phyloP scores from a whole-genome alignment of 2,329 filamentous ascomycete species.

The Sporothrix mexicana region DNA sequence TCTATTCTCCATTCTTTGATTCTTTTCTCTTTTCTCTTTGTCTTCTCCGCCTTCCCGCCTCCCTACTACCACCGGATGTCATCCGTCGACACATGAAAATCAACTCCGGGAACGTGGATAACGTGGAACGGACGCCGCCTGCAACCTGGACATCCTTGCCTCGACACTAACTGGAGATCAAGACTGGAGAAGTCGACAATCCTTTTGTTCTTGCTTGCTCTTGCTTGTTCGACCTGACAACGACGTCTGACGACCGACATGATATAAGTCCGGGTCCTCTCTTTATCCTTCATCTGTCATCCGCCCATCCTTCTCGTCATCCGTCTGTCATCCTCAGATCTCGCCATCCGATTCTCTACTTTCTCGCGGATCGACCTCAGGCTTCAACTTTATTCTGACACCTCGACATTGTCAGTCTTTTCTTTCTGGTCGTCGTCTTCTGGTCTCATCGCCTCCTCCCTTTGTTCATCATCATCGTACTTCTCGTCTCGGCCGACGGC shows the following conservation, averaged over 20 bases:
- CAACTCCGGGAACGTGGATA: not conserved
- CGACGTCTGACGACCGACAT: not conserved
- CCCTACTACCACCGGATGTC: not conserved
- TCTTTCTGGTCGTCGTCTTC: not conserved
- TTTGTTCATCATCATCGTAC: not conserved
- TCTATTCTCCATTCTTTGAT: not conserved
- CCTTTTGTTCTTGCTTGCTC: no score
- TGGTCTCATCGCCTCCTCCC: not conserved
- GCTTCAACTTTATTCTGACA: constrained; percentile 6
- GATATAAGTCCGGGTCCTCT: not conserved
- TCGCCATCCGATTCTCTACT: not conserved
- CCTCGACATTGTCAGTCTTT: not conserved
- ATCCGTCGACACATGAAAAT: not conserved
- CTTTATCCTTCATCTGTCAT: not conserved
- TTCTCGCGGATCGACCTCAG: not conserved
- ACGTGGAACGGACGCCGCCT: not conserved
- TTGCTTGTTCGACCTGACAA: no score
- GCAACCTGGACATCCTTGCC: not conserved
- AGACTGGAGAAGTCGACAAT: no score
- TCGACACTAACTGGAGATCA: not conserved
- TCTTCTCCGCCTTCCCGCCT: not conserved
- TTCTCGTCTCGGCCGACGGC: not conserved
- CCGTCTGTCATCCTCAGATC: not conserved
- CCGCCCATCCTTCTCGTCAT: not conserved
- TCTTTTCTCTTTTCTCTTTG: not conserved